These are phyloP conservation scores for Trichoderma koningii DNA, from an alignment of 2,329 filamentous ascomycete species.

Conservation along the genomic window DNA sequence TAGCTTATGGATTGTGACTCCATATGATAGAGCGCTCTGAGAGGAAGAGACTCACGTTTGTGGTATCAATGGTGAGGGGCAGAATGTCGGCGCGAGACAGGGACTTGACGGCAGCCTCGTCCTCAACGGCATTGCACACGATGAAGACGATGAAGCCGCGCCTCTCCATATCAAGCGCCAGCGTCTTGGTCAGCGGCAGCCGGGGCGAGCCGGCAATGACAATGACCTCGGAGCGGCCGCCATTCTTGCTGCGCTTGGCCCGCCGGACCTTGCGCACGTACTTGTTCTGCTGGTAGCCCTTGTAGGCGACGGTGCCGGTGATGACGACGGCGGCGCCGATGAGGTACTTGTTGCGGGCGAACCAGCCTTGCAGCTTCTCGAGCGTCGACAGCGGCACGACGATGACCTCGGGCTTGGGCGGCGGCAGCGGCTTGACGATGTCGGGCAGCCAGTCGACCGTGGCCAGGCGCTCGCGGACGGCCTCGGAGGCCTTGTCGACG, in stretches of 20 bases:
- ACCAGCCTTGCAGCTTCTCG: conserved; percentile 69
- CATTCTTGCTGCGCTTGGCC: conserved; percentile 77
- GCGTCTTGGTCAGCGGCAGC: conserved; percentile 78
- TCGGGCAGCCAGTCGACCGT: conserved; percentile 73
- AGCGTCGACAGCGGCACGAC: conserved; percentile 40
- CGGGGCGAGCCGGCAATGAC: conserved; percentile 87
- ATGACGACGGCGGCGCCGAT: conserved; percentile 71
- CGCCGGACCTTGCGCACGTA: conserved; percentile 68
- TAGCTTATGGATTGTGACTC: neutral
- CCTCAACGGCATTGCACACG: conserved; percentile 80
- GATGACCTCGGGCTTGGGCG: conserved; percentile 41
- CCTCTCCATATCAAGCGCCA: conserved; percentile 84
- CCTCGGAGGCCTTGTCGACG: conserved; percentile 73
- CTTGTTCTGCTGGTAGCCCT: conserved; percentile 52
- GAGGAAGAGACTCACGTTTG: conserved; percentile 59
- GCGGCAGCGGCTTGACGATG: conserved; percentile 62
- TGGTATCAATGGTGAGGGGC: conserved; percentile 79
- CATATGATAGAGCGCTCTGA: neutral
- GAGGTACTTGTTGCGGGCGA: conserved; percentile 70
- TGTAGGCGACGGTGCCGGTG: conserved; percentile 64
- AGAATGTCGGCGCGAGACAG: conserved; percentile 80
- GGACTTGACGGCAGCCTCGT: conserved; percentile 75
- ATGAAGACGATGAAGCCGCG: conserved; percentile 93
- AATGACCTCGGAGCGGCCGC: conserved; percentile 81
- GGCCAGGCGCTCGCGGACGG: conserved; percentile 69